Evolutionary conservation across 225 moss, liverwort and hornwort species (phyloP), one percentile per base, ranked within the genome.

Genomic region (Thuidium tamariscinum): DNA sequence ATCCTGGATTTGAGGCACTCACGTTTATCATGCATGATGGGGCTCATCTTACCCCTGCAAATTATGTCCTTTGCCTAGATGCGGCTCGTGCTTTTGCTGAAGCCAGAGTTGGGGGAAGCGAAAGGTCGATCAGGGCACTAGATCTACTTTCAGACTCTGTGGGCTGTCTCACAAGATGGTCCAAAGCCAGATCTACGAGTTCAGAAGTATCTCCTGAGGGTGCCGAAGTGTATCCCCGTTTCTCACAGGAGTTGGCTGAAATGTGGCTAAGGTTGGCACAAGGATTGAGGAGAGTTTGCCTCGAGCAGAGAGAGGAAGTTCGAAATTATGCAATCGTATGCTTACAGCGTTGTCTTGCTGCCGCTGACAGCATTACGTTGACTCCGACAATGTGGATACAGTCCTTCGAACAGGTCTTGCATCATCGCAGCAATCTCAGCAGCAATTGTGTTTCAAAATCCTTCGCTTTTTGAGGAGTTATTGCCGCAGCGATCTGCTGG

Each of bases 251-350:
- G 82, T 88, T 97, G 83, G 97, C 97, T 83, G 99, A 97, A 80
- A 97, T 97, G 99, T 99, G 97, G 99, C 95, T 99, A 77, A 89
- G 99, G 83, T 90, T 99, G 88, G 99, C 99, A 23, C 95, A 96
- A 87, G 96, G 94, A 36, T 85, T 99, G 80, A 96, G 95, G 87
- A 95, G 95, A 86, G 94, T 97, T 49, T 99, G 97, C 86, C 91
- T 94, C 75, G 99, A 99, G 77, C 97, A 95, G 83, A 94, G 99
- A 93, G 97, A 99, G 90, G 99, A 97, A 92, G 97, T 99, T 77
- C 95, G 99, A 42, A 99, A 99, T 77, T 94, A 99, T 89, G 96
- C 97, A 56, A 94, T 99, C 77, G 65, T 96, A 75, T 97, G 93
- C 82, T 92, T 99, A 92, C 99, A 99, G 91, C 94, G 95, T 67